Evolutionary conservation across 768 basidiomycete genomes (phyloP), one percentile per base, ranked within the genome.

Genomic region (Rhizopogon roseolus): DNA sequence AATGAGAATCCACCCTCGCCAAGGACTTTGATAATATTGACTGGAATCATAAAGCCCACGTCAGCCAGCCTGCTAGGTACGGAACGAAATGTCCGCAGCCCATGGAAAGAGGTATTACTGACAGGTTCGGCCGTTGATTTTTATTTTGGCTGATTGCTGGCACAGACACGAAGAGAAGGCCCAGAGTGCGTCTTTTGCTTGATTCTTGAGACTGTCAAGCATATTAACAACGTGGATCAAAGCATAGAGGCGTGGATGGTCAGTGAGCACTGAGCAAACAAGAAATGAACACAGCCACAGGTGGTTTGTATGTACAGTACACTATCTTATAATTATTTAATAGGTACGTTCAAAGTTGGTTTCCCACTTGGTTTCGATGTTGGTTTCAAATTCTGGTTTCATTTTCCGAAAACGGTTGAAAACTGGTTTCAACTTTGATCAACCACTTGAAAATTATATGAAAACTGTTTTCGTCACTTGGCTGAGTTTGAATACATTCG

Each of bases 1-100:
- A 93, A 95, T 29, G 89, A 91, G 76, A 94, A 95, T 6, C 92
- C 96, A 13, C 97, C 96, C 72, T 98, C 97, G 28, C 97, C 97
- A 8, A 99, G 82, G 10, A 98, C 85, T 56, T 89, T 92, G 48
- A 95, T 73, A 50, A 99, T 90, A 65, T 91, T 87, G 72, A 94
- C 90, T 92, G 61, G 10, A 49, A 41, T 28, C 37, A 7, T 17
- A 28, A 41, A 44, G 57, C 7, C 14, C 9, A 27, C 50, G 19
- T 56, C 25, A 59, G 53, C 36, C 32, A n/a, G 29, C 19, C 50
- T 4, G 40, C n/a, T n/a, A n/a, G n/a, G n/a, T n/a, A n/a, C n/a
- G n/a, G n/a, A n/a, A n/a, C 16, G 41, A 50, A 56, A 43, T 11
- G 41, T 50, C 50, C 45, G 44, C 29, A 40, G 41, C 14, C 1